Evolutionary conservation across 139 green algal genomes (phyloP), one percentile per base, ranked within the genome.

Genomic region (Ettlia oleoabundans): DNA sequence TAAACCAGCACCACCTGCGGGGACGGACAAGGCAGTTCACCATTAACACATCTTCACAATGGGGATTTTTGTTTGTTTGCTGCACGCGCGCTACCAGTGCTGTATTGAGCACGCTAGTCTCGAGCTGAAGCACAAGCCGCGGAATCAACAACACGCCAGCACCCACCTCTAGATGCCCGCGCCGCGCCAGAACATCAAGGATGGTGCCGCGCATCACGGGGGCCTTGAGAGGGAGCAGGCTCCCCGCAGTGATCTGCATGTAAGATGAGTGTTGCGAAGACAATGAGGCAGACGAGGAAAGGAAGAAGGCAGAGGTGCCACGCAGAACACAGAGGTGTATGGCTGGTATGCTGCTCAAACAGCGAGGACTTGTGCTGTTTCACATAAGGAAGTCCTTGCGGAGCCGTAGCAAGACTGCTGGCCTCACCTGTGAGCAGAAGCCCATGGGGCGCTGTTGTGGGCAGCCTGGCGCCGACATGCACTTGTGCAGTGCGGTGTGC

Each of bases 181-280:
- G 47, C 24, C 76, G 43, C 43, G 88, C 89, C 30, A 88, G 52
- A 30, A 94, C 61, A 74, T 94, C 90, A 30, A 94, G 72, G 21
- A 94, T 77, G 32, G 83, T 92, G 78, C 90, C 90, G 13, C 91
- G 88, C 81, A 94, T 89, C n/a, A 94, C 78, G 21, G 89, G 83
- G 24, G 84, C 87, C 78, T 89, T 86, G 47, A 93, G 85, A 18
- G 89, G 87, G 52, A 94, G 83, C 69, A 90, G 80, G 30, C 76
- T 87, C n/a, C 89, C 90, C 1, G 91, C 90, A 1, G 90, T 93
- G 74, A 93, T 93, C 55, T 84, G 76, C 40, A 65, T 28, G 55
- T 9, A 9, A 22, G 33, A 8, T 52, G 35, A 10, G 35, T 30
- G 9, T 9, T 35, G 33, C 10, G 24, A 37, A 91, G 81, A 53